Evolutionary conservation across 208 protist species (phyloP).

Genomic region (Leishmania major): DNA sequence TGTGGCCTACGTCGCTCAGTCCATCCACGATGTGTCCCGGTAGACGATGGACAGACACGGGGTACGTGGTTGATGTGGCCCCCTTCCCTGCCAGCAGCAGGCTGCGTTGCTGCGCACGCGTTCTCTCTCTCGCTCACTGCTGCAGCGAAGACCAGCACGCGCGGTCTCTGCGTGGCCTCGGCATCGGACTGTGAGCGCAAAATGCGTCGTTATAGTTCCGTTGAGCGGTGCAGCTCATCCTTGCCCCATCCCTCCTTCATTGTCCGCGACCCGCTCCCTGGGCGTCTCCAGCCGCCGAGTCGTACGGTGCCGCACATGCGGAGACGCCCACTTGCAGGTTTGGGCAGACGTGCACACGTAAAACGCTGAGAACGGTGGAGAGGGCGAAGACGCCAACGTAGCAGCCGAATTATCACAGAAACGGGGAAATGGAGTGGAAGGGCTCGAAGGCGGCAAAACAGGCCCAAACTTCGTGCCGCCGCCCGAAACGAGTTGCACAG

Average conservation of each 20-base stretch:
- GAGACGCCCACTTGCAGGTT: not conserved
- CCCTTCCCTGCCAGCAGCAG: not conserved
- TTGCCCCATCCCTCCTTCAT: not conserved
- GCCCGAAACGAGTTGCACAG: not conserved
- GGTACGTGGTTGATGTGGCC: not conserved
- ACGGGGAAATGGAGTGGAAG: not conserved
- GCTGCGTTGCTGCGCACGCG: not conserved
- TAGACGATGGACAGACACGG: not conserved
- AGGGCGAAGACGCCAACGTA: too few species aligned
- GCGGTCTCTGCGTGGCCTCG: not conserved
- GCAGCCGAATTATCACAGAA: not conserved
- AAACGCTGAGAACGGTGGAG: not conserved
- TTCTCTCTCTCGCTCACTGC: not conserved
- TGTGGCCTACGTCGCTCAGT: slow-evolving; percentile 72
- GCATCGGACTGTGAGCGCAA: not conserved
- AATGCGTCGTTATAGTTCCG: not conserved
- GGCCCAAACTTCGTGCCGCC: too few species aligned
- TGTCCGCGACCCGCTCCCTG: not conserved
- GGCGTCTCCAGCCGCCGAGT: not conserved
- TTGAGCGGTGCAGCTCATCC: not conserved
- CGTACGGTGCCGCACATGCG: not conserved
- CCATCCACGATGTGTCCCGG: slow-evolving; percentile 65
- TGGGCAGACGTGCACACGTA: not conserved
- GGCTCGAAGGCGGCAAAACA: too few species aligned
- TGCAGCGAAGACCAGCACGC: not conserved